A percentile compares a stretch with the other conserved stretches of the same genome.
Evolutionary conservation across 306 rosid species (phyloP).

Genomic region (Mimosa bimucronata): DNA sequence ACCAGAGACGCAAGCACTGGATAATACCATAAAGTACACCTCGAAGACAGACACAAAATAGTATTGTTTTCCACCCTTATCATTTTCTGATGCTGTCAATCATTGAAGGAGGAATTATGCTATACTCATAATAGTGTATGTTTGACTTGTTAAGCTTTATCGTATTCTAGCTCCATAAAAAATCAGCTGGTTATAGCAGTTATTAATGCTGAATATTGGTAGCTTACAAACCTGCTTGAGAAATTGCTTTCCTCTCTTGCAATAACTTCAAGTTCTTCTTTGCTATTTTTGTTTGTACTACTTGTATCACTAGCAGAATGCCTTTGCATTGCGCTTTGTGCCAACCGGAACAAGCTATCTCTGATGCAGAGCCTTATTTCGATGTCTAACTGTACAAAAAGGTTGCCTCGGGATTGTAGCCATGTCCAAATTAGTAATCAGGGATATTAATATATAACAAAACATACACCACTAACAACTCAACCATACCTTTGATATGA

Average conservation of each 20-base stretch:
- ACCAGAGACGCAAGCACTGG: not conserved
- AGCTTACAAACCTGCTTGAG: conserved; percentile 58
- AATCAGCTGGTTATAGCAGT: not conserved
- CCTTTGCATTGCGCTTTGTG: conserved; percentile 81
- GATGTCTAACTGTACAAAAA: conserved; percentile 81
- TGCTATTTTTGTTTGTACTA: conserved; percentile 62
- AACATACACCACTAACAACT: conserved; percentile 41
- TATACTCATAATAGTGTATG: conserved; percentile 27
- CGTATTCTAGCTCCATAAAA: not conserved
- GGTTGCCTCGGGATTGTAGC: conserved; percentile 54
- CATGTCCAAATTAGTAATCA: conserved; percentile 43
- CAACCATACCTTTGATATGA: conserved; percentile 71
- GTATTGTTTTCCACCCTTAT: not conserved
- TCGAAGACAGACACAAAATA: not conserved
- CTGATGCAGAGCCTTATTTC: conserved; percentile 72
- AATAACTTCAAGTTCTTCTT: conserved; percentile 56
- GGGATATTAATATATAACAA: conserved; percentile 35
- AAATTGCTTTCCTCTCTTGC: conserved; percentile 58
- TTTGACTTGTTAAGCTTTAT: conserved; percentile 9
- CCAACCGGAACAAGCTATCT: conserved; percentile 92
- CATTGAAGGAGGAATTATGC: conserved; percentile 6
- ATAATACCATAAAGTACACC: not conserved
- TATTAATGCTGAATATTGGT: conserved; percentile 1
- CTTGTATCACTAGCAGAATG: conserved; percentile 62
- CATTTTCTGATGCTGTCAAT: conserved; percentile 16